A percentile compares a stretch with the other conserved stretches of the same genome.
These are phyloP conservation scores for Cryphonectria naterciae DNA, from an alignment of 2,329 filamentous ascomycete genomes.

Conservation along the genomic window DNA sequence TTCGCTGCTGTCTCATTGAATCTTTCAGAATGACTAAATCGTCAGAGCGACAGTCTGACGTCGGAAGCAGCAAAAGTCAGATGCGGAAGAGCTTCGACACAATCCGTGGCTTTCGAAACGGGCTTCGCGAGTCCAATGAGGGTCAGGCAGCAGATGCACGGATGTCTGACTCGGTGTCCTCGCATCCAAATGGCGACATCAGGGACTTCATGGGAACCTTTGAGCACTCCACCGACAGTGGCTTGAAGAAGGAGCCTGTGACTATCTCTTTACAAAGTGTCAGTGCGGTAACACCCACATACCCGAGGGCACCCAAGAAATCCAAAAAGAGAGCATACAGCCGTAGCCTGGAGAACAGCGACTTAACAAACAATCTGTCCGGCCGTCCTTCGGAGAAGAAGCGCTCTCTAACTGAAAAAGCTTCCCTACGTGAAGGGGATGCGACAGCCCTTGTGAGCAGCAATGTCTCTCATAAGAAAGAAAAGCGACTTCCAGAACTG, in stretches of 20 bases:
- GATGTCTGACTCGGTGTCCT: background rate
- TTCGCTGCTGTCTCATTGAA: background rate
- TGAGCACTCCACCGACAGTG: background rate
- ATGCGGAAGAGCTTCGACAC: background rate
- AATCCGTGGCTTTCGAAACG: background rate
- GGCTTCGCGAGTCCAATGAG: background rate
- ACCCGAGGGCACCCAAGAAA: background rate
- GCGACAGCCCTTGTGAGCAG: background rate
- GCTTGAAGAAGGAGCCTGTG: background rate
- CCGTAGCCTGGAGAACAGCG: background rate
- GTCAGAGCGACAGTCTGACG: background rate
- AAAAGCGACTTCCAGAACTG: background rate
- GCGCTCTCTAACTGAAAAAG: background rate
- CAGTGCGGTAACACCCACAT: no score
- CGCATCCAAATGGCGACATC: background rate
- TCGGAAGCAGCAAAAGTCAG: background rate
- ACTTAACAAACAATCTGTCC: background rate
- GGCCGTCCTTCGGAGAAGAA: background rate
- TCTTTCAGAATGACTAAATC: background rate
- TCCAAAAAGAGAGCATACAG: background rate
- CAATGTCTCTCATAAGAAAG: background rate
- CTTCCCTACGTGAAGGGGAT: background rate
- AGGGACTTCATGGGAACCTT: background rate
- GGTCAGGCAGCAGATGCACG: background rate
- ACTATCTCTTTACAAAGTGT: background rate